Evolutionary conservation across 2,329 filamentous ascomycete species (phyloP).

Genomic region (Paracoccidioides brasiliensis): DNA sequence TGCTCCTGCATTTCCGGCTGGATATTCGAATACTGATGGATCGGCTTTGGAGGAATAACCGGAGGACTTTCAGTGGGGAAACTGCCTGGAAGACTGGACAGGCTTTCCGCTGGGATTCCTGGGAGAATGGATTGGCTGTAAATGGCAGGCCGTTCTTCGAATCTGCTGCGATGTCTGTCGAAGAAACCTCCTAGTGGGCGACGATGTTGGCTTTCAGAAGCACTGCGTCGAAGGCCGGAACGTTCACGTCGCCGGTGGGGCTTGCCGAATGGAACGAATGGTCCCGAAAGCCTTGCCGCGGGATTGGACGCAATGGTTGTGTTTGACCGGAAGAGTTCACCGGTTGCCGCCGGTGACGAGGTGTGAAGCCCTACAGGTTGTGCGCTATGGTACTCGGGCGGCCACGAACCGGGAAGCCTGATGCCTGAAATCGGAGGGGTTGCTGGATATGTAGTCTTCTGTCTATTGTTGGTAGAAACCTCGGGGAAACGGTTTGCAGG

Average conservation of each 20-base stretch:
- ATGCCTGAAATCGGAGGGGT: background rate
- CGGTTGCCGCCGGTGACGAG: background rate
- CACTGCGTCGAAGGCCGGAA: slow-evolving; percentile 16
- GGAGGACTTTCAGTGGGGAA: slow-evolving; percentile 14
- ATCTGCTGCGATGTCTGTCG: background rate
- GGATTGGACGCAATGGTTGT: slow-evolving; percentile 16
- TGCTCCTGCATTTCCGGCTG: slow-evolving; percentile 1
- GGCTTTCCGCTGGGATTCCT: slow-evolving; percentile 2
- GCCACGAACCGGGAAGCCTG: slow-evolving; percentile 3
- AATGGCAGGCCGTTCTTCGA: background rate
- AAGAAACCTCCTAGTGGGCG: slow-evolving; percentile 2
- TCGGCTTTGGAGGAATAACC: background rate
- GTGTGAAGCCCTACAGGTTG: background rate
- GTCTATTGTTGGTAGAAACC: background rate
- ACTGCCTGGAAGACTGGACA: slow-evolving; percentile 14
- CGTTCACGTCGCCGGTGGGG: background rate
- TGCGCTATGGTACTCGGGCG: background rate
- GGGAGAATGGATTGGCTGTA: background rate
- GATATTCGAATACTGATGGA: background rate
- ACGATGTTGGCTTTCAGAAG: slow-evolving; percentile 17
- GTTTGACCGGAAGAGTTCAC: slow-evolving; percentile 14
- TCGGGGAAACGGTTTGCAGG: background rate
- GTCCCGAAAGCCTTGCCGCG: slow-evolving; percentile 15
- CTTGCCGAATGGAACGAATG: slow-evolving; percentile 14
- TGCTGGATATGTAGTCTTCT: background rate